phyloP scores from a whole-genome alignment of 768 basidiomycete species.

The Grammothele lineata region DNA sequence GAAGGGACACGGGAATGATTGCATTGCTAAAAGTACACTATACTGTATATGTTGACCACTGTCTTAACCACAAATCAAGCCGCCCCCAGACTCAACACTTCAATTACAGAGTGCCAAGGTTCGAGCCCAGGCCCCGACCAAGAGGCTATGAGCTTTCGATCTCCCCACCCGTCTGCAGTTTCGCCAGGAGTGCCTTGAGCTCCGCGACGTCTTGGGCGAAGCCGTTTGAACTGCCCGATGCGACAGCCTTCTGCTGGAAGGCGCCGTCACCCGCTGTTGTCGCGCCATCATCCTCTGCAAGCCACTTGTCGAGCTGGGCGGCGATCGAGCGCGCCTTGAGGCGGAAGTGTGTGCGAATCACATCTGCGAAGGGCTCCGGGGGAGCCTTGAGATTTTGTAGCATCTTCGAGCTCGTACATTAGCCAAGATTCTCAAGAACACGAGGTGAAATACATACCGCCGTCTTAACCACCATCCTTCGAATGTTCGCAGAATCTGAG shows the following conservation, averaged over 20 bases:
- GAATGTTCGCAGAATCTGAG: constrained; percentile 85
- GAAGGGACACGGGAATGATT: too few species aligned
- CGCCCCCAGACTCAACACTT: too few species aligned
- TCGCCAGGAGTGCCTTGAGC: constrained; percentile 54
- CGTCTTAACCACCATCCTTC: constrained; percentile 87
- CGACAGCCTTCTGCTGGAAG: constrained; percentile 30
- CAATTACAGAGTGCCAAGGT: too few species aligned
- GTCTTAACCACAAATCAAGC: too few species aligned
- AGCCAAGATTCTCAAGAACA: too few species aligned
- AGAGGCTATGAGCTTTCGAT: too few species aligned
- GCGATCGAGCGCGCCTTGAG: constrained; percentile 71
- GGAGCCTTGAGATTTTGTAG: constrained; percentile 76
- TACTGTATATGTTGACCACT: too few species aligned
- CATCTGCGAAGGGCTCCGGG: constrained; percentile 81
- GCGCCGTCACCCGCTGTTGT: constrained; percentile 53
- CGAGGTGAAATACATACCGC: constrained; percentile 48
- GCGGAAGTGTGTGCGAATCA: constrained; percentile 88
- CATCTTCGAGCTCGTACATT: too few species aligned
- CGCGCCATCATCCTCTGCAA: constrained; percentile 69
- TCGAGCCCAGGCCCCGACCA: too few species aligned
- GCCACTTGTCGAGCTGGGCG: constrained; percentile 77
- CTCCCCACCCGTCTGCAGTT: constrained; percentile 24
- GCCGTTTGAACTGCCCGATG: constrained; percentile 49
- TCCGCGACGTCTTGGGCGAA: constrained; percentile 70
- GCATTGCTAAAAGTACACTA: too few species aligned